phyloP scores from a whole-genome alignment of 176 grass and related monocot species.

The Carex kokanica region DNA sequence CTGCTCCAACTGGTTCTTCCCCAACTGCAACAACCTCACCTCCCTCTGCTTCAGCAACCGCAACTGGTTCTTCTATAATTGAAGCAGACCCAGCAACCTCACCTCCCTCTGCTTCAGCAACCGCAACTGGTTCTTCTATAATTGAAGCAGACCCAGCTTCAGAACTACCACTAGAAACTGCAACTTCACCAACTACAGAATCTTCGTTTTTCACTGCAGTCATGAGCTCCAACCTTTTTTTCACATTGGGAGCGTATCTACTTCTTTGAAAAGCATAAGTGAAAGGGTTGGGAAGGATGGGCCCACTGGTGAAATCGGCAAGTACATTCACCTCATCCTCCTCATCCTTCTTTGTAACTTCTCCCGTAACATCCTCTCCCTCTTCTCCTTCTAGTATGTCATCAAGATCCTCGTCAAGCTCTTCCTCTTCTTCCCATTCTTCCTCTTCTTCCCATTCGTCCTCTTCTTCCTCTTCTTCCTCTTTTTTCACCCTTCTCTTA shows the following conservation, averaged over 20 bases:
- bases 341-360: background rate
- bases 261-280: constrained; percentile 20
- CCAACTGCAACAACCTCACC: constrained; percentile 27
- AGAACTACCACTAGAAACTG: constrained; percentile 38
- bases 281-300: constrained; percentile 7
- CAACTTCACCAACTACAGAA: constrained; percentile 32
- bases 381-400: background rate
- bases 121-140: too few species aligned
- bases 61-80: background rate
- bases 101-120: too few species aligned
- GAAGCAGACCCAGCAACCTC: too few species aligned
- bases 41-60: constrained; percentile 1
- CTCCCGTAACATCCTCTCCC: background rate
- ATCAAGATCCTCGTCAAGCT: background rate
- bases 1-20: constrained; percentile 29
- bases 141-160: constrained; percentile 19
- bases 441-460: background rate
- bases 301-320: background rate
- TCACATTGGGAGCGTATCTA: constrained; percentile 24
- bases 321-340: too few species aligned
- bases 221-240: constrained; percentile 34
- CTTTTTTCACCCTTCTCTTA: too few species aligned
- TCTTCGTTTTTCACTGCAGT: constrained; percentile 28
- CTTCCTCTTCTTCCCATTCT: too few species aligned
- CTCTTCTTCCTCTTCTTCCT: too few species aligned